These are phyloP conservation scores for Penicillium maclennaniae DNA, from an alignment of 495 filamentous ascomycete species.

Conservation along the genomic window DNA sequence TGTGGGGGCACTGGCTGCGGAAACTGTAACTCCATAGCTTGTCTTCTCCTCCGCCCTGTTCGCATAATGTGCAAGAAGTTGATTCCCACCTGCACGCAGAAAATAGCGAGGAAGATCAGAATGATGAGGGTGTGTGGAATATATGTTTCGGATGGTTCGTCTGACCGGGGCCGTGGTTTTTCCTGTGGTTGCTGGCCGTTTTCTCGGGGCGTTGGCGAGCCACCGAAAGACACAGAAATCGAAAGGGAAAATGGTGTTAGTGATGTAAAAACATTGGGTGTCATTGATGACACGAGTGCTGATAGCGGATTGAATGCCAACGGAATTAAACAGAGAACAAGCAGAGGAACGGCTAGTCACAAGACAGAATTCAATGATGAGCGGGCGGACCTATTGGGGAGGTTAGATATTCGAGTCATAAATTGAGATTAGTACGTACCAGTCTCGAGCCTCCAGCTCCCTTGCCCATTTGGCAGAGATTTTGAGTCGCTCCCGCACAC, in stretches of 20 bases:
- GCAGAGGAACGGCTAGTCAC: conserved; percentile 51
- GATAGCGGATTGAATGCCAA: conserved; percentile 23
- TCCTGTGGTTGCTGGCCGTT: conserved; percentile 7
- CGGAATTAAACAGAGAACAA: conserved; percentile 35
- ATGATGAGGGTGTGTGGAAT: conserved; percentile 37
- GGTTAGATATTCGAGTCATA: conserved; percentile 5
- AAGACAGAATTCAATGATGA: conserved; percentile 37
- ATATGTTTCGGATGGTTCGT: conserved; percentile 20
- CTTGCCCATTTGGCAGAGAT: conserved; percentile 72
- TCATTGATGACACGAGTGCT: conserved; percentile 19
- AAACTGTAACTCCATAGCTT: conserved; percentile 22
- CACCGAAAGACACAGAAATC: conserved; percentile 40
- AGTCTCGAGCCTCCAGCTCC: conserved; percentile 65
- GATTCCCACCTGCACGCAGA: conserved; percentile 32
- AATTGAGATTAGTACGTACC: conserved; percentile 49
- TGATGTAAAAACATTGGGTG: conserved; percentile 28
- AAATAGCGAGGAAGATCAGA: conserved; percentile 33
- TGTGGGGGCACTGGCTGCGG: conserved; percentile 22
- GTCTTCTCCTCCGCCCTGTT: conserved; percentile 23
- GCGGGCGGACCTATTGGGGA: conserved; percentile 28
- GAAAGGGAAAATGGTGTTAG: conserved; percentile 38
- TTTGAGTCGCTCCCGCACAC: conserved; percentile 76
- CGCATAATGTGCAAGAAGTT: conserved; percentile 33
- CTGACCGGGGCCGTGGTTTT: background rate
- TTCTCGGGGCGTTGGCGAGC: conserved; percentile 11